Percentiles rank a stretch among this genome's conserved stretches.
These are phyloP conservation scores for Hyphopichia fennica DNA, from an alignment of 1,139 yeast species.

Conservation along the genomic window DNA sequence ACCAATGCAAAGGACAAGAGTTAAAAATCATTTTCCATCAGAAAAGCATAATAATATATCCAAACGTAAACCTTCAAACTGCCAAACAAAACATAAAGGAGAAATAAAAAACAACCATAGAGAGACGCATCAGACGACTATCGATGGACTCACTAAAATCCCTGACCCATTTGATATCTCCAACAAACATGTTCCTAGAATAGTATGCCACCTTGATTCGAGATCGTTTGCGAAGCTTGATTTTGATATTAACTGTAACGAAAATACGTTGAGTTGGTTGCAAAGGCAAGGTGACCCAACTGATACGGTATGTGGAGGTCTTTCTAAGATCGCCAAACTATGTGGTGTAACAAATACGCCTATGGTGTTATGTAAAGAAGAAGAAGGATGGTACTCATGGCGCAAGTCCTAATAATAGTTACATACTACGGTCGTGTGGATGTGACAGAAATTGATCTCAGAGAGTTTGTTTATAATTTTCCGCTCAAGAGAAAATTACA, in stretches of 20 bases:
- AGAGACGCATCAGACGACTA: no score
- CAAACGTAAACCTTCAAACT: no score
- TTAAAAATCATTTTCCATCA: neutral
- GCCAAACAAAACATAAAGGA: no score
- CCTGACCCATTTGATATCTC: no score
- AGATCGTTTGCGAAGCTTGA: no score
- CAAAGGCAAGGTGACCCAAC: neutral
- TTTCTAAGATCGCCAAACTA: neutral
- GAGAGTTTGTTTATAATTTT: neutral
- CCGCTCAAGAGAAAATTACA: neutral
- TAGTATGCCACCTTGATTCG: no score
- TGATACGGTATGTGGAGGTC: neutral
- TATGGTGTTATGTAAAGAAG: neutral
- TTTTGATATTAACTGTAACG: neutral
- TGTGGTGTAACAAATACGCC: no score
- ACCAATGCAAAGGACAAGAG: neutral
- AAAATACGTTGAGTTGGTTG: neutral
- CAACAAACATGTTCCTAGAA: neutral
- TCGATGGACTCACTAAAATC: no score
- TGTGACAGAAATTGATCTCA: neutral
- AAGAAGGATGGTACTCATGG: neutral
- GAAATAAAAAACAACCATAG: no score
- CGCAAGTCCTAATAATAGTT: neutral
- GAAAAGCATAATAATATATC: neutral
- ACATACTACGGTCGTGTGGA: neutral